Conservation (phyloP, 345 rosid genomes). For the Moricandia moricandioides region DNA sequence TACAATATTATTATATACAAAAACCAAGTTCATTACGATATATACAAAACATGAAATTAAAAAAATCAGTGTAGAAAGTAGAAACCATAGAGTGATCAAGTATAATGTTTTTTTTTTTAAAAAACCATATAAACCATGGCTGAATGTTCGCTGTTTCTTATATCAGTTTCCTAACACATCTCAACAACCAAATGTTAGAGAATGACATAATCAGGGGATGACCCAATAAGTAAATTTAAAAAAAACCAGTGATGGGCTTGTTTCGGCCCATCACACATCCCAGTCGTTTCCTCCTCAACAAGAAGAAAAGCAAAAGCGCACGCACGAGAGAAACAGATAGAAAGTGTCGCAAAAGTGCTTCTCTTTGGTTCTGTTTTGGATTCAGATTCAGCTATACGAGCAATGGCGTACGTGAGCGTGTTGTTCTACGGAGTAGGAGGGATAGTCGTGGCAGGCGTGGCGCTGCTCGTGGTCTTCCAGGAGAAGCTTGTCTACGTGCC, state of each 20-base stretch:
- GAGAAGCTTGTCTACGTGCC: too few relatives aligned
- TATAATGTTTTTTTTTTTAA: too few relatives aligned
- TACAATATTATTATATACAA: too few relatives aligned
- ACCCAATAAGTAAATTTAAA: neutral
- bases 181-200: neutral
- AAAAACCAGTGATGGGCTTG: neutral
- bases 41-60: neutral
- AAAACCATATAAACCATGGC: neutral
- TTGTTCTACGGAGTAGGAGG: too few relatives aligned
- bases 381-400: neutral
- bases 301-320: neutral
- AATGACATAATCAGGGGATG: neutral
- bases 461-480: too few relatives aligned
- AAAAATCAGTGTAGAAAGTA: neutral
- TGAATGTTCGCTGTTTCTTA: neutral
- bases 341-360: neutral
- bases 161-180: neutral
- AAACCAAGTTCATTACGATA: neutral
- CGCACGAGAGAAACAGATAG: neutral
- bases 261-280: conserved; percentile 9
- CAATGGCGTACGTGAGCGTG: too few relatives aligned
- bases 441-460: too few relatives aligned
- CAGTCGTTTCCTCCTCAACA: neutral
- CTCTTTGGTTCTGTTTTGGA: conserved; percentile 1
- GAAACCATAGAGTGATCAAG: neutral